Evolutionary conservation across 345 rosid species (phyloP).

Genomic region (Murraya koenigii): DNA sequence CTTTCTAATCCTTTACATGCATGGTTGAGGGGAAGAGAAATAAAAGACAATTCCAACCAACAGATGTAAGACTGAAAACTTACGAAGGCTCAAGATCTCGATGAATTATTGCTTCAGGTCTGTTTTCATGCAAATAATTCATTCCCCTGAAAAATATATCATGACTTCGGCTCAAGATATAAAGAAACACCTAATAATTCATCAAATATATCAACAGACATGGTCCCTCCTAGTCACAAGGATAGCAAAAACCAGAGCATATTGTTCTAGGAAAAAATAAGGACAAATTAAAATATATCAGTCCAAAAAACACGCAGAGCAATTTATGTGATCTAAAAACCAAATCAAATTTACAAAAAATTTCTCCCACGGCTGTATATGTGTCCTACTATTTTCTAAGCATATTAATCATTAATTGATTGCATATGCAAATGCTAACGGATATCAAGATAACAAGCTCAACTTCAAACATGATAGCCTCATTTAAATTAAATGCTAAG

Average conservation of each 20-base stretch:
- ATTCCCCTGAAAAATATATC: constrained; percentile 60
- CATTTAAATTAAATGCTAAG: not conserved
- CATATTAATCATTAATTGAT: not conserved
- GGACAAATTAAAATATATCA: not conserved
- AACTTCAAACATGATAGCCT: not conserved
- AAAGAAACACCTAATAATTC: not conserved
- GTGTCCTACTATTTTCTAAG: not conserved
- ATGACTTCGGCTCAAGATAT: not conserved
- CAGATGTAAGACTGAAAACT: constrained; percentile 33
- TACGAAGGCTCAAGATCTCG: constrained; percentile 86
- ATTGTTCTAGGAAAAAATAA: not conserved
- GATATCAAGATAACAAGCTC: not conserved
- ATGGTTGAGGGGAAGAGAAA: constrained; percentile 9
- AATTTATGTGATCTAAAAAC: not conserved
- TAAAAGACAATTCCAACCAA: not conserved
- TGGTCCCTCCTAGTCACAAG: not conserved
- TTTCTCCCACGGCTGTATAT: not conserved
- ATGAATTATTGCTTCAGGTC: constrained; percentile 81
- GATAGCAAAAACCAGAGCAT: not conserved
- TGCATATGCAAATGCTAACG: not conserved
- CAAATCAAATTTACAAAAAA: not conserved
- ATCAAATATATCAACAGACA: not conserved
- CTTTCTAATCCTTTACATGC: not conserved
- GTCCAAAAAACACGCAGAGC: not conserved
- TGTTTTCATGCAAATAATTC: constrained; percentile 83